phyloP scores from a whole-genome alignment of 2,329 filamentous ascomycete genomes.

The Knoxdaviesia capensis region DNA sequence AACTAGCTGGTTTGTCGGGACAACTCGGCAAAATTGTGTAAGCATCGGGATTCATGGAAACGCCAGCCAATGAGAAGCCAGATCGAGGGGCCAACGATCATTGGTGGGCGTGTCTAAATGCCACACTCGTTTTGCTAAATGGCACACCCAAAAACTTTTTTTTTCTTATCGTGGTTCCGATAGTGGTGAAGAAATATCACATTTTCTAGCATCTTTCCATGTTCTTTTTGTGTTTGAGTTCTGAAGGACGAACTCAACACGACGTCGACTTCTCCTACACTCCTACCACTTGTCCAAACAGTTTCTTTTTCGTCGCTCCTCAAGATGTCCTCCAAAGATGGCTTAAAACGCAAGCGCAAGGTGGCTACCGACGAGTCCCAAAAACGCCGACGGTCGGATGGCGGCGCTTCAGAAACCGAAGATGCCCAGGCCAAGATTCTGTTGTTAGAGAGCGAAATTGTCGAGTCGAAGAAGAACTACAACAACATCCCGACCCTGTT shows the following conservation, averaged over 20 bases:
- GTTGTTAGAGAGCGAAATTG: conserved; percentile 57
- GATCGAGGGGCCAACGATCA: too few relatives aligned
- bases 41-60: too few relatives aligned
- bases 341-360: conserved; percentile 31
- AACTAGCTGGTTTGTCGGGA: too few relatives aligned
- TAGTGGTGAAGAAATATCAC: too few relatives aligned
- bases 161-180: too few relatives aligned
- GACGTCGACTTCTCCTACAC: background rate
- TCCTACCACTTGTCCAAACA: background rate
- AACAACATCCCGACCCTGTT: conserved; percentile 70
- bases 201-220: background rate
- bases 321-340: conserved; percentile 6
- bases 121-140: too few relatives aligned
- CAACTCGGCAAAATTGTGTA: too few relatives aligned
- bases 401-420: conserved; percentile 25
- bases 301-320: background rate
- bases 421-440: conserved; percentile 47
- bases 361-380: conserved; percentile 20
- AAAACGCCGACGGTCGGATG: conserved; percentile 30
- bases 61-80: too few relatives aligned
- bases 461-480: conserved; percentile 76
- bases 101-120: too few relatives aligned
- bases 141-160: too few relatives aligned
- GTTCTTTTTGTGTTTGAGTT: background rate
- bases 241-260: too few relatives aligned